A percentile compares a stretch with the other conserved stretches of the same genome.
These are phyloP conservation scores for Penicillium pulvis DNA, from an alignment of 495 filamentous ascomycete genomes.

Conservation along the genomic window DNA sequence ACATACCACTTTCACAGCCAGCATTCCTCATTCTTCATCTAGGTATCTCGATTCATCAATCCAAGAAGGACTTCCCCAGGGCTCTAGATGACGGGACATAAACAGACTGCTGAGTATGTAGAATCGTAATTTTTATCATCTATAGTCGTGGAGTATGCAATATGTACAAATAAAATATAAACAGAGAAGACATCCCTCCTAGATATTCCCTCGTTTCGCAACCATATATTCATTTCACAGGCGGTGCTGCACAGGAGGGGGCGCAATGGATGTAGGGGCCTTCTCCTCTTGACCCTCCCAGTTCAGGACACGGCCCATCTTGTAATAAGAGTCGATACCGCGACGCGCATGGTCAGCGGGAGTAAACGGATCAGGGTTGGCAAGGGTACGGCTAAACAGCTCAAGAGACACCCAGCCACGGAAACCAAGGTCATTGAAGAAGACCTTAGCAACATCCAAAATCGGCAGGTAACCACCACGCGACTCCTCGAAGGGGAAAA, in stretches of 20 bases:
- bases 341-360: constrained; percentile 65
- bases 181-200: background rate
- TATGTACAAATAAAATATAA: constrained; percentile 12
- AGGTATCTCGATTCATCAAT: too few species aligned
- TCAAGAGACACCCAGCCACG: constrained; percentile 80
- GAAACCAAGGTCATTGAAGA: constrained; percentile 67
- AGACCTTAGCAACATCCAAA: constrained; percentile 58
- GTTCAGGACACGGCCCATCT: constrained; percentile 40
- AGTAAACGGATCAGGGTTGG: constrained; percentile 53
- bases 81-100: too few species aligned
- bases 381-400: constrained; percentile 70
- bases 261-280: background rate
- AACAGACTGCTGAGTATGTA: background rate
- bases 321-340: constrained; percentile 65
- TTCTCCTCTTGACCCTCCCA: constrained; percentile 25
- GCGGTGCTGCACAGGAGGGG: constrained; percentile 28
- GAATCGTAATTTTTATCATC: constrained; percentile 9
- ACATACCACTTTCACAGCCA: too few species aligned
- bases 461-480: constrained; percentile 72
- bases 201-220: background rate
- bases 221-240: constrained; percentile 15
- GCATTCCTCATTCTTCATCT: too few species aligned
- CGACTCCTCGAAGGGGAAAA: constrained; percentile 74
- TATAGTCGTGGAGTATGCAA: constrained; percentile 10
- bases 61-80: too few species aligned